Evolutionary conservation across 78 protist genomes (phyloP), one percentile per base, ranked within the genome.

Genomic region (Dictyostelium firmibasis): DNA sequence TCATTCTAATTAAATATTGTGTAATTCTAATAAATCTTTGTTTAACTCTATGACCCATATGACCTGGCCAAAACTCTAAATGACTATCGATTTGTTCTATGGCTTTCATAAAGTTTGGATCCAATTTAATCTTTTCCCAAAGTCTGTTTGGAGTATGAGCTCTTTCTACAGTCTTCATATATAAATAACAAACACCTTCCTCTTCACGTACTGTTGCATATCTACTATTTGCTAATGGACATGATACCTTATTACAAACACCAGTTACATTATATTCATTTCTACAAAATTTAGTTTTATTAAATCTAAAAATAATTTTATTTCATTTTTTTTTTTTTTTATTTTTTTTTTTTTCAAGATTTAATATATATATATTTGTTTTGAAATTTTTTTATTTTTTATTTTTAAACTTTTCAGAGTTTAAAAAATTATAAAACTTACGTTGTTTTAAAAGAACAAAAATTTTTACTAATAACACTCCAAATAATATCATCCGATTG

Each of bases 131-230:
- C 69, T 88, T 91, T 84, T 98, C 98, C 99, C 99, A 99, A 86
- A 99, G 38, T 27, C 97, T 88, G 6, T 85, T 81, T 2, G 99
- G 99, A n/a, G 87, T 76, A 85, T 99, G 99, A 1, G 99, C 99
- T 27, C 99, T 95, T 94, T 99, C 99, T 18, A 98, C 96, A 3
- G 99, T 99, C 86, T 99, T 99, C 82, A 99, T 98, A 98, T 94
- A 97, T 53, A 99, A 86, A 86, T 97, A 99, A 31, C 81, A 75
- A n/a, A 85, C 72, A 93, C 99, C 96, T n/a, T 96, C 87, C 20
- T 95, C 67, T 91, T 98, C 99, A 44, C 87, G 53, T 16, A 98
- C 92, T 11, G 99, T 98, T 14, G 98, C 98, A 91, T 98, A 98
- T 44, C 97, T 97, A 16, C 95, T 75, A 96, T 99, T 98, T 62